phyloP scores from a whole-genome alignment of 441 rosid genomes.

The Capsella rubella region DNA sequence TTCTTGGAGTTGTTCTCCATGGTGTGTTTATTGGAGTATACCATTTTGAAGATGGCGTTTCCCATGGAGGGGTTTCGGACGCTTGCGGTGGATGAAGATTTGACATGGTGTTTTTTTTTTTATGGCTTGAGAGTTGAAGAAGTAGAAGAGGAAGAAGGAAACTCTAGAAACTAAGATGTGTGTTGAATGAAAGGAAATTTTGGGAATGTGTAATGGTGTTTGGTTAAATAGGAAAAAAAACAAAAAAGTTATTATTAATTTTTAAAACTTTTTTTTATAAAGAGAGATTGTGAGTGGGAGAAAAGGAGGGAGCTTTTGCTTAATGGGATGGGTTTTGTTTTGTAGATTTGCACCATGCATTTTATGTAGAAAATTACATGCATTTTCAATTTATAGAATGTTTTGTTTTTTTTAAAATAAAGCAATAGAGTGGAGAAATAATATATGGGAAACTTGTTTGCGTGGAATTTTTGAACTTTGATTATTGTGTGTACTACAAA shows the following conservation, averaged over 20 bases:
- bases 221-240: conserved; percentile 38
- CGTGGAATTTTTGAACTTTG: no score
- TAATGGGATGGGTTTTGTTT: conserved; percentile 47
- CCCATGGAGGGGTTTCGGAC: conserved; percentile 46
- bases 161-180: conserved; percentile 37
- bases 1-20: conserved; percentile 49
- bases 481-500: no score
- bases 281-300: conserved; percentile 39
- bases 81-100: conserved; percentile 41
- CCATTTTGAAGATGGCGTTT: conserved; percentile 45
- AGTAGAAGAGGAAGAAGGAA: conserved; percentile 45
- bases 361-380: neutral
- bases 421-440: no score
- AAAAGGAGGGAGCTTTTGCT: conserved; percentile 55
- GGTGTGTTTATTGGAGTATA: conserved; percentile 46
- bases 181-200: conserved; percentile 44
- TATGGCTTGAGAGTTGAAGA: conserved; percentile 30
- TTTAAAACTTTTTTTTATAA: conserved; percentile 8
- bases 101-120: conserved; percentile 17
- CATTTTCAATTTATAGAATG: no score
- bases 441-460: no score
- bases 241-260: conserved; percentile 7
- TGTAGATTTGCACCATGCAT: conserved; percentile 47
- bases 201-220: conserved; percentile 36
- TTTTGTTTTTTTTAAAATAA: no score